Conservation (phyloP, 495 filamentous ascomycete species). For the Aspergillus heteromorphus region DNA sequence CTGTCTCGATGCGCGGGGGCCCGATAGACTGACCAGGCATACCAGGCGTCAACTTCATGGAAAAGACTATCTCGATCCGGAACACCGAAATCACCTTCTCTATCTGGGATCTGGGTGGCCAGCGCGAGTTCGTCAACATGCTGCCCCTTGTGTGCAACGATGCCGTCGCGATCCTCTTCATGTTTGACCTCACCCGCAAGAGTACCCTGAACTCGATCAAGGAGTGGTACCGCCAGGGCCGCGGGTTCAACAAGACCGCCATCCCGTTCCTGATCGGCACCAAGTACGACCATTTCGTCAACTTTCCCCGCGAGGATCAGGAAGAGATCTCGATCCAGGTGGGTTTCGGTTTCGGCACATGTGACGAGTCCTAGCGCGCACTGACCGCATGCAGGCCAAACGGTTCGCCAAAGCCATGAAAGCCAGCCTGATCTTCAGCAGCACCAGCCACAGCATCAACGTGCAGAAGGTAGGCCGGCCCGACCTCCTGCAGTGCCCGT, state of each 20-base stretch:
- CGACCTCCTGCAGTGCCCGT: neutral
- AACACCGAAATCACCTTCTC: conserved; percentile 99
- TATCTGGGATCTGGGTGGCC: conserved; percentile 97
- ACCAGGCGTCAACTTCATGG: conserved; percentile 93
- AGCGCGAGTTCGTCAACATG: conserved; percentile 99
- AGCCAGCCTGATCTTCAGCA: conserved; percentile 93
- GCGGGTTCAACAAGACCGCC: conserved; percentile 98
- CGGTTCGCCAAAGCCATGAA: conserved; percentile 98
- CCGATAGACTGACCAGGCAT: conserved; percentile 1
- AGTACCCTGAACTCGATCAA: conserved; percentile 98
- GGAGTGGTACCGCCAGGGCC: conserved; percentile 97
- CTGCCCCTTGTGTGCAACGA: conserved; percentile 97
- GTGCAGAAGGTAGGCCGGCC: conserved; percentile 77
- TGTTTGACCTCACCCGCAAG: conserved; percentile 98
- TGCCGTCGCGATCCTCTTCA: conserved; percentile 96
- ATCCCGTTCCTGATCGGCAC: conserved; percentile 96
- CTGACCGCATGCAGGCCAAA: conserved; percentile 58
- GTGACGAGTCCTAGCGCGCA: neutral
- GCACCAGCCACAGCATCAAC: conserved; percentile 98
- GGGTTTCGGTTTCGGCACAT: conserved; percentile 18
- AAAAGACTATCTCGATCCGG: conserved; percentile 98
- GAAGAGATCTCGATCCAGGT: conserved; percentile 97
- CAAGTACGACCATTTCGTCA: conserved; percentile 98
- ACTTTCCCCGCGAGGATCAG: conserved; percentile 93
- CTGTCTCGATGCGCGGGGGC: neutral